Percentiles rank a stretch among this genome's conserved stretches.
Conservation (phyloP, 208 protist species). For the Leishmania mexicana region DNA sequence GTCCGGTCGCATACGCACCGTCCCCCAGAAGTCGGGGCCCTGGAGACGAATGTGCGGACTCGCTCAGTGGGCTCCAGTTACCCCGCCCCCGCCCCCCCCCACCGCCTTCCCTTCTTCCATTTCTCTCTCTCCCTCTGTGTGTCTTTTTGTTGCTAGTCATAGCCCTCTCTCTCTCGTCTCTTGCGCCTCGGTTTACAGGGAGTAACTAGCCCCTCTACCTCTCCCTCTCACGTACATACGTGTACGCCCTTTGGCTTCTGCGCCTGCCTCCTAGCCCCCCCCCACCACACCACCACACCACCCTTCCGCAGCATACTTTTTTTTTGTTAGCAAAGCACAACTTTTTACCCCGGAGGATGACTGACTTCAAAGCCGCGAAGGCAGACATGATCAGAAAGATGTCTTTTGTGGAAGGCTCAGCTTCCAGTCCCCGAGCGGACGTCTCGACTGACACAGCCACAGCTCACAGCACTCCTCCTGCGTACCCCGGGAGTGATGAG, state of each 20-base stretch:
- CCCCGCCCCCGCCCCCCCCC: too few species aligned
- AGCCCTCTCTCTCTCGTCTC: conserved; percentile 10
- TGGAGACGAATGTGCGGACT: not conserved
- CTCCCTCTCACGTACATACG: not conserved
- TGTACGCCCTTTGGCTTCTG: not conserved
- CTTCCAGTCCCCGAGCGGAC: not conserved
- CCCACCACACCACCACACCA: not conserved
- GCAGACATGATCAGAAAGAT: conserved; percentile 34
- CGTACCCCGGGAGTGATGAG: conserved; percentile 15
- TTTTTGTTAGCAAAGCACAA: not conserved
- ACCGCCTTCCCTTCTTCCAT: not conserved
- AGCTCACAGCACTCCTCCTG: conserved; percentile 1
- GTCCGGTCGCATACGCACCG: not conserved
- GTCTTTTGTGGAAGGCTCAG: conserved; percentile 36
- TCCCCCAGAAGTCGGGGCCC: not conserved
- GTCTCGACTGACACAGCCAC: not conserved
- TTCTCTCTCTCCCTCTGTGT: not conserved
- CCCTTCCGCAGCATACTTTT: not conserved
- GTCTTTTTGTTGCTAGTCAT: conserved; percentile 24
- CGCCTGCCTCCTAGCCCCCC: not conserved
- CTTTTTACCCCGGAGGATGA: not conserved
- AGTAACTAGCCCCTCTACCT: not conserved
- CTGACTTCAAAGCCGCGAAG: conserved; percentile 12
- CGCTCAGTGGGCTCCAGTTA: not conserved
- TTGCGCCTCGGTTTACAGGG: not conserved